These are phyloP conservation scores for Beverwykella pulmonaria DNA, from an alignment of 495 filamentous ascomycete species.

Conservation along the genomic window DNA sequence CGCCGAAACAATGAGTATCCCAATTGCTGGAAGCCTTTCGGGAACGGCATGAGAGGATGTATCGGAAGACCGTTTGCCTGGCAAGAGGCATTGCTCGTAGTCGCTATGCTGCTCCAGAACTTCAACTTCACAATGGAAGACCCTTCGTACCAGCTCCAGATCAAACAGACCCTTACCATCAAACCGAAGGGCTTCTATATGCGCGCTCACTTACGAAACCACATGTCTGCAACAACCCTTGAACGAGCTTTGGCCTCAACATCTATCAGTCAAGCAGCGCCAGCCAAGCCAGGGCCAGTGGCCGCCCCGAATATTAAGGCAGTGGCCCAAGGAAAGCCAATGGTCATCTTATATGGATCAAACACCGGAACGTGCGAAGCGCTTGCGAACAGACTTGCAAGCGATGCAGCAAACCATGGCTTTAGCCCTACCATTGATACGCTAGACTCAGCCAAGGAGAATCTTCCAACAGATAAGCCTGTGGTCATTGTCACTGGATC, in stretches of 20 bases:
- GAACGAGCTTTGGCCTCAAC: slow-evolving; percentile 52
- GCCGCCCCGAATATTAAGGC: slow-evolving; percentile 7
- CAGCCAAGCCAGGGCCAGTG: slow-evolving; percentile 36
- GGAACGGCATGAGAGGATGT: slow-evolving; percentile 58
- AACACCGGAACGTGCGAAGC: slow-evolving; percentile 75
- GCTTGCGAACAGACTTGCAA: slow-evolving; percentile 64
- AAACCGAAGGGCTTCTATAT: slow-evolving; percentile 78
- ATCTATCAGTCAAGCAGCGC: slow-evolving; percentile 37
- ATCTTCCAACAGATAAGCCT: slow-evolving; percentile 62
- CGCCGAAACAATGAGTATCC: slow-evolving; percentile 49
- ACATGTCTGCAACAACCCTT: slow-evolving; percentile 60
- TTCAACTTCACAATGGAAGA: slow-evolving; percentile 64
- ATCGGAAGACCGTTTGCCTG: slow-evolving; percentile 65
- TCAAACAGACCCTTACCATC: slow-evolving; percentile 73
- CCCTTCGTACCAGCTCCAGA: slow-evolving; percentile 62
- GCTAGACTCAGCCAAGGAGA: slow-evolving; percentile 64
- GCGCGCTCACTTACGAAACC: slow-evolving; percentile 59
- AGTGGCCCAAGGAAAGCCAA: slow-evolving; percentile 43
- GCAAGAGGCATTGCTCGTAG: slow-evolving; percentile 61
- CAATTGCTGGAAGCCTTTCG: slow-evolving; percentile 63
- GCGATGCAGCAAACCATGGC: slow-evolving; percentile 60
- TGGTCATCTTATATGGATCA: slow-evolving; percentile 72
- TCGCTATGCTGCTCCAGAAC: slow-evolving; percentile 62
- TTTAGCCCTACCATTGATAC: slow-evolving; percentile 58
- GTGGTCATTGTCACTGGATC: slow-evolving; percentile 69